Evolutionary conservation across 208 protist genomes (phyloP).

Genomic region (Leishmania tarentolae): DNA sequence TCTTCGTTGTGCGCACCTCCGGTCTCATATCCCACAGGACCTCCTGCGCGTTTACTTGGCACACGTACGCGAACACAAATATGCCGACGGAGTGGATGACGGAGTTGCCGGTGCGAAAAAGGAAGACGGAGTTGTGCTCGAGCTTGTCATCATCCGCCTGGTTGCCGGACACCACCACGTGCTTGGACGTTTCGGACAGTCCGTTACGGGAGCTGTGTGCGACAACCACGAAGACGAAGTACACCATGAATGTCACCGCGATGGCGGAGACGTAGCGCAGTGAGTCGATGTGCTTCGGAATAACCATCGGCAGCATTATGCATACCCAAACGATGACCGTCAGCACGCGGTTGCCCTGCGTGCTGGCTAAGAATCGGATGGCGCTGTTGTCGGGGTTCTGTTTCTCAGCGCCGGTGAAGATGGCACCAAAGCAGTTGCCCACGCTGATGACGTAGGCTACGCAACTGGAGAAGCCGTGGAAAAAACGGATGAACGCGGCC

Average conservation of each 20-base stretch:
- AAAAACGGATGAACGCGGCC: conserved; percentile 41
- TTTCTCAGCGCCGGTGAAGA: conserved; percentile 25
- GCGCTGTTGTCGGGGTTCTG: conserved; percentile 25
- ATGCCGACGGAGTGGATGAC: conserved; percentile 39
- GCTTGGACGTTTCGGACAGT: conserved; percentile 19
- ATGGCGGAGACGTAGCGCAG: conserved; percentile 59
- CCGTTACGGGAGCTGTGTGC: conserved; percentile 45
- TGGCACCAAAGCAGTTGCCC: conserved; percentile 32
- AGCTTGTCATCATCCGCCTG: conserved; percentile 13
- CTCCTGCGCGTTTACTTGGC: conserved; percentile 60
- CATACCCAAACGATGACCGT: conserved; percentile 43
- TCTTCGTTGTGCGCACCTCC: conserved; percentile 22
- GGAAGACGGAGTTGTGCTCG: conserved; percentile 33
- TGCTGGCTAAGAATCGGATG: conserved; percentile 29
- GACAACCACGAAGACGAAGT: conserved; percentile 47
- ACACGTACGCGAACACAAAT: conserved; percentile 72
- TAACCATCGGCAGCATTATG: conserved; percentile 58
- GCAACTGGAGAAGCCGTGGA: conserved; percentile 33
- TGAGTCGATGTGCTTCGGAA: conserved; percentile 69
- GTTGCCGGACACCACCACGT: conserved; percentile 25
- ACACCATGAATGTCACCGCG: conserved; percentile 55
- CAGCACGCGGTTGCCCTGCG: conserved; percentile 33
- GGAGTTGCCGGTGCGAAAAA: conserved; percentile 52
- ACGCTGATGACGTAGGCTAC: conserved; percentile 46
- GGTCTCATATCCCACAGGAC: conserved; percentile 57